Evolutionary conservation across 768 basidiomycete genomes (phyloP).

Genomic region (Amanita molliuscula): DNA sequence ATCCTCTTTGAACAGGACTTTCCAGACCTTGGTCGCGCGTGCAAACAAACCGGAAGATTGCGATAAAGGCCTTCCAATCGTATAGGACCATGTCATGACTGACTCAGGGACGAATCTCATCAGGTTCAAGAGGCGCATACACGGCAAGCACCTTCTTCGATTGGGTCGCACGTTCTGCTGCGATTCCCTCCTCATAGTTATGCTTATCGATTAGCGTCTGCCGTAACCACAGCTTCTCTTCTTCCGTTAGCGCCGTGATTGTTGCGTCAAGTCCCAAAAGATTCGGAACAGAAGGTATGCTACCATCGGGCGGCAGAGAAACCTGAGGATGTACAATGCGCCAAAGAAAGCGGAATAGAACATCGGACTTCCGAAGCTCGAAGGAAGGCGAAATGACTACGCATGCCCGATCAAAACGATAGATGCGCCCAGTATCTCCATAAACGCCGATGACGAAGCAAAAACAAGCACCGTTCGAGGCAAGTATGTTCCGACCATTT

Average conservation of each 20-base stretch:
- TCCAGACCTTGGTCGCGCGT: neutral
- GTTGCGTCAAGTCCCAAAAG: neutral
- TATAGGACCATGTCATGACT: neutral
- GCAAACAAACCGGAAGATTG: neutral
- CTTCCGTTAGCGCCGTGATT: neutral
- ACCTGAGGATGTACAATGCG: neutral
- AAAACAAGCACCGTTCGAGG: neutral
- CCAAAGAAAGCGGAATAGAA: neutral
- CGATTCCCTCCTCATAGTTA: neutral
- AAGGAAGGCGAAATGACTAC: neutral
- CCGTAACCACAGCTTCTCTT: neutral
- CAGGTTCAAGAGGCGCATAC: neutral
- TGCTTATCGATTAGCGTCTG: neutral
- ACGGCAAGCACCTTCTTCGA: neutral
- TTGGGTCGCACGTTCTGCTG: neutral
- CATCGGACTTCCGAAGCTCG: neutral
- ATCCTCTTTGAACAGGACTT: neutral
- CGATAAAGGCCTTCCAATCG: neutral
- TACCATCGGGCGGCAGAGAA: neutral
- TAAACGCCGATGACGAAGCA: conserved; percentile 1
- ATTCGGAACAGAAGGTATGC: neutral
- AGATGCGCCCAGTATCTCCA: neutral
- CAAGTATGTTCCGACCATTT: neutral
- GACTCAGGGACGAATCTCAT: neutral
- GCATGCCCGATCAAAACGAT: neutral